A percentile compares a stretch with the other conserved stretches of the same genome.
phyloP scores from a whole-genome alignment of 2,329 filamentous ascomycete genomes.

The Rutstroemia sp. region DNA sequence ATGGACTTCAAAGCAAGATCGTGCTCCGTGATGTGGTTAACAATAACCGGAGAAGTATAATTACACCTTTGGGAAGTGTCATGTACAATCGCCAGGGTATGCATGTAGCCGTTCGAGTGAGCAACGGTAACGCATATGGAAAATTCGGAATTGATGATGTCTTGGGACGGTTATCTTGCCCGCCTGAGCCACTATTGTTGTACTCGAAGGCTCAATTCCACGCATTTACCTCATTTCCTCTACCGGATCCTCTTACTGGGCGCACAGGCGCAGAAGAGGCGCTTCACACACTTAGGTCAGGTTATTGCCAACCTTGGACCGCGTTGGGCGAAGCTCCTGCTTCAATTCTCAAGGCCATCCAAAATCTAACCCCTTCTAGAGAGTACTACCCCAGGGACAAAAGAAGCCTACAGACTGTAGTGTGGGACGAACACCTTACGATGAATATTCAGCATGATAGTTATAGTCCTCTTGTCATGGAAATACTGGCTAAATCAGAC shows the following conservation, averaged over 20 bases:
- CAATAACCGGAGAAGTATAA: too few relatives aligned
- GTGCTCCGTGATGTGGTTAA: too few relatives aligned
- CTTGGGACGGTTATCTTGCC: constrained; percentile 48
- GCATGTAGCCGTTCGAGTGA: constrained; percentile 38
- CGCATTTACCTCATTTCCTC: constrained; percentile 49
- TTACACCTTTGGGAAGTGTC: background rate
- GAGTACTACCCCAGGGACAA: constrained; percentile 37
- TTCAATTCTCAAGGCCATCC: constrained; percentile 10
- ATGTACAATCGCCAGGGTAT: constrained; percentile 27
- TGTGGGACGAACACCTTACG: constrained; percentile 35
- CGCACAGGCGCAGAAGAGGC: constrained; percentile 56
- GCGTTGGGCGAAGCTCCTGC: constrained; percentile 9
- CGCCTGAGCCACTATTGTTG: constrained; percentile 45
- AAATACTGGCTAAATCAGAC: constrained; percentile 14
- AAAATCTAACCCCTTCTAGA: constrained; percentile 28
- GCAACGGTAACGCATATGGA: constrained; percentile 34
- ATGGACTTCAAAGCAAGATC: too few relatives aligned
- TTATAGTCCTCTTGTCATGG: constrained; percentile 10
- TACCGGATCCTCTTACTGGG: constrained; percentile 50
- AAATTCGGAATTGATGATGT: constrained; percentile 46
- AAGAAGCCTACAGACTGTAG: constrained; percentile 36
- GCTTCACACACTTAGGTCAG: constrained; percentile 41
- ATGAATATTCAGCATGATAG: constrained; percentile 35
- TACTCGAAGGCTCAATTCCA: constrained; percentile 53
- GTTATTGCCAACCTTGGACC: constrained; percentile 31